phyloP scores from a whole-genome alignment of 805 yeast genomes.

The Pichia insulana region DNA sequence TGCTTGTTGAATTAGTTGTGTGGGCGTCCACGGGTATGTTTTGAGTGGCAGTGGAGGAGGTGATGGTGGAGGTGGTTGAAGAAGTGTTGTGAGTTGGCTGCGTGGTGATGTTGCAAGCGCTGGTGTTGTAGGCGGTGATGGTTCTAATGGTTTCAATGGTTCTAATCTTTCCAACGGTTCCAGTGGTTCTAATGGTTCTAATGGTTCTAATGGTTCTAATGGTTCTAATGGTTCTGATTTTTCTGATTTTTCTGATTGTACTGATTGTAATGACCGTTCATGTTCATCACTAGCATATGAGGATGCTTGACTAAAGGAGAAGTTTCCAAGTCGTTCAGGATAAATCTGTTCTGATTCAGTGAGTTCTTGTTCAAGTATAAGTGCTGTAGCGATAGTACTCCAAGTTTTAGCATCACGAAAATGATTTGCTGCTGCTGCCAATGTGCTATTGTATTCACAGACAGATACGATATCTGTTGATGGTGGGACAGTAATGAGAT shows the following conservation, averaged over 20 bases:
- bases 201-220: slow-evolving; percentile 6
- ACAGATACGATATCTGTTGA: slow-evolving; percentile 44
- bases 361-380: slow-evolving; percentile 28
- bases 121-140: too few species aligned
- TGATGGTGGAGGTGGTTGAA: too few species aligned
- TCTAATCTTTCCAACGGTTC: slow-evolving; percentile 13
- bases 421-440: slow-evolving; percentile 43
- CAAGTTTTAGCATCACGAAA: slow-evolving; percentile 56
- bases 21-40: slow-evolving; percentile 62
- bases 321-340: too few species aligned
- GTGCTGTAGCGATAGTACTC: slow-evolving; percentile 45
- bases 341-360: too few species aligned
- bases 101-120: too few species aligned
- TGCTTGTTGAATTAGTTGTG: slow-evolving; percentile 40
- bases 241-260: slow-evolving; percentile 7
- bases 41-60: slow-evolving; percentile 20
- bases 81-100: too few species aligned
- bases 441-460: slow-evolving; percentile 48
- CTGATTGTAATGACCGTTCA: not conserved
- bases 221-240: slow-evolving; percentile 12
- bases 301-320: not conserved
- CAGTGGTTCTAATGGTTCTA: too few species aligned
- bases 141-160: too few species aligned
- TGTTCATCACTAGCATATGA: not conserved
- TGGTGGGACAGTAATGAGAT: slow-evolving; percentile 37